Evolutionary conservation across 2,329 filamentous ascomycete species (phyloP).

Genomic region (Penicillium sp.): DNA sequence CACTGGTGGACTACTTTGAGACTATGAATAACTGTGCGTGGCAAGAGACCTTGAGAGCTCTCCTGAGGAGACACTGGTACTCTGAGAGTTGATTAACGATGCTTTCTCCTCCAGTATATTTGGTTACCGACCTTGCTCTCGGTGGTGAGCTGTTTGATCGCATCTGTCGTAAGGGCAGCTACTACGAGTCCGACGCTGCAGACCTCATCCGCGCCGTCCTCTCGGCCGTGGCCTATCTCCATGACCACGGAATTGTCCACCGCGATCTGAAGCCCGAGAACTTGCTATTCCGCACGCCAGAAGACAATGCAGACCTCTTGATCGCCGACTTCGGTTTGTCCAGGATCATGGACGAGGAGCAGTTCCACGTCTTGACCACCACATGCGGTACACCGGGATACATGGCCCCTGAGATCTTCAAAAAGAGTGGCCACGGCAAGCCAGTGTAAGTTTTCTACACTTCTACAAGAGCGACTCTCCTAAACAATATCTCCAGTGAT

Average conservation of each 20-base stretch:
- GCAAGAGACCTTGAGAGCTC: background rate
- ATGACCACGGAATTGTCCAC: constrained; percentile 98
- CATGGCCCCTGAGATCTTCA: constrained; percentile 99
- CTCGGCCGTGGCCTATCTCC: constrained; percentile 96
- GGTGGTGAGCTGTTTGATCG: constrained; percentile 97
- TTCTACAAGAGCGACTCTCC: background rate
- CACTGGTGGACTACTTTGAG: constrained; percentile 98
- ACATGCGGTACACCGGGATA: constrained; percentile 98
- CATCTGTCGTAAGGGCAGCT: constrained; percentile 97
- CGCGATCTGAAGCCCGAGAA: constrained; percentile 98
- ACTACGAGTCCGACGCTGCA: constrained; percentile 96
- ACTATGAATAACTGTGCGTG: constrained; percentile 90
- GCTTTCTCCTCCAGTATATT: constrained; percentile 65
- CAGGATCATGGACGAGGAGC: constrained; percentile 98
- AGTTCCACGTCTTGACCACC: constrained; percentile 96
- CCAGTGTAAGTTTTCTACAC: constrained; percentile 67
- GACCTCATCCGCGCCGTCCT: constrained; percentile 93
- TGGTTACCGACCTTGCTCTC: constrained; percentile 94
- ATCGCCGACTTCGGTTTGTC: constrained; percentile 97
- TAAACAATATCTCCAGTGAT: constrained; percentile 57
- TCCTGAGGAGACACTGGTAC: background rate
- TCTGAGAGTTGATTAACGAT: background rate
- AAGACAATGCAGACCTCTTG: constrained; percentile 94
- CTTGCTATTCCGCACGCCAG: constrained; percentile 91
- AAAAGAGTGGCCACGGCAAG: constrained; percentile 97